A percentile compares a stretch with the other conserved stretches of the same genome.
These are phyloP conservation scores for Fusarium siculi DNA, from an alignment of 2,329 filamentous ascomycete species.

Conservation along the genomic window DNA sequence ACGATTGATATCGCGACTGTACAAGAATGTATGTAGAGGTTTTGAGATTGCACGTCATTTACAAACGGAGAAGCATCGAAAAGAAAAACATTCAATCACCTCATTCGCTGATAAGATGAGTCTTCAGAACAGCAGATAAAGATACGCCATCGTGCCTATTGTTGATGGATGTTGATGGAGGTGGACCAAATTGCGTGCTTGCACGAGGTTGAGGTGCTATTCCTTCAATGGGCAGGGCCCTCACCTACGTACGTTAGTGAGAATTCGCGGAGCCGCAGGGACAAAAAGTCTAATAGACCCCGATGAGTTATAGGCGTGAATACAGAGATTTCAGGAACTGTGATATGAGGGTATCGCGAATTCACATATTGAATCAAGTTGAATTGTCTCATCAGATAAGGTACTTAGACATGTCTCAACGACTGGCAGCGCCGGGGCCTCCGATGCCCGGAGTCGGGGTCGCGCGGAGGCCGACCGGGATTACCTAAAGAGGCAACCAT, in stretches of 20 bases:
- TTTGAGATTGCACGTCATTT: background rate
- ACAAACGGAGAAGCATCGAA: background rate
- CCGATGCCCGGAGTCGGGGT: conserved; percentile 37
- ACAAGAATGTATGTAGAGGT: background rate
- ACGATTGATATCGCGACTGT: background rate
- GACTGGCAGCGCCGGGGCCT: conserved; percentile 10
- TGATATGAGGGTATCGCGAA: background rate
- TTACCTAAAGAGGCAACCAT: conserved; percentile 33
- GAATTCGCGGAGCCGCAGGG: background rate
- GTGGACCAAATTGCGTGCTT: conserved; percentile 45
- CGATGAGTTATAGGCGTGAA: background rate
- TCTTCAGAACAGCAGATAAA: background rate
- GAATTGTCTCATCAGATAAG: background rate
- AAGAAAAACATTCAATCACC: background rate
- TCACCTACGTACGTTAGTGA: conserved; percentile 1
- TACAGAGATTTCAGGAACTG: background rate
- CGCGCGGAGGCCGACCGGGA: conserved; percentile 37
- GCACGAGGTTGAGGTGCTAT: conserved; percentile 9
- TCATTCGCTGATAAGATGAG: conserved; percentile 8
- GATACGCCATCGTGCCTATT: conserved; percentile 25
- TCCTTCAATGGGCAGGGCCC: background rate
- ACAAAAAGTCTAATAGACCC: background rate
- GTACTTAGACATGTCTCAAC: background rate
- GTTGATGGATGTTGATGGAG: conserved; percentile 21
- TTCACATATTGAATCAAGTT: background rate